These are phyloP conservation scores for Pinus albicaulis DNA, from an alignment of 75 land plant species.

Conservation along the genomic window DNA sequence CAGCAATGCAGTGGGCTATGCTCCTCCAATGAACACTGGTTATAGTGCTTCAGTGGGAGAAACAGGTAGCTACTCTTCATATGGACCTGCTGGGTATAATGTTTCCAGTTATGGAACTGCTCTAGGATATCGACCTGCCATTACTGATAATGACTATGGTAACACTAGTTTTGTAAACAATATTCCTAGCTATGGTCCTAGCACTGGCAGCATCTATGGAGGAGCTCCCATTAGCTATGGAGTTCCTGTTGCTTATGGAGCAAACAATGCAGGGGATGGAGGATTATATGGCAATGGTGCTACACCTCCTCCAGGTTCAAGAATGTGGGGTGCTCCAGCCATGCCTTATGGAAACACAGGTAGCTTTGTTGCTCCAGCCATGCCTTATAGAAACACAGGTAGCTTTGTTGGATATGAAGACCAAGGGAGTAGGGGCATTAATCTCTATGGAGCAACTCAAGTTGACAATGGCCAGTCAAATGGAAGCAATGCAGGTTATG, in stretches of 20 bases:
- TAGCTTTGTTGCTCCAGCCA: constrained; percentile 18
- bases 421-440: constrained; percentile 32
- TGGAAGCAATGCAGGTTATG: constrained; percentile 44
- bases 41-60: constrained; percentile 44
- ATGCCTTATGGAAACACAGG: constrained; percentile 26
- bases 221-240: constrained; percentile 22
- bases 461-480: neutral
- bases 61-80: constrained; percentile 32
- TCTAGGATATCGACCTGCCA: constrained; percentile 31
- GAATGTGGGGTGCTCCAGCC: neutral
- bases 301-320: too few relatives aligned
- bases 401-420: constrained; percentile 56
- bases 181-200: constrained; percentile 15
- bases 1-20: constrained; percentile 41
- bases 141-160: constrained; percentile 45
- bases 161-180: constrained; percentile 30
- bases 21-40: constrained; percentile 53
- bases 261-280: constrained; percentile 25
- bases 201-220: constrained; percentile 14
- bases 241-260: constrained; percentile 22
- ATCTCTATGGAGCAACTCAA: constrained; percentile 39
- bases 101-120: constrained; percentile 45
- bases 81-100: constrained; percentile 40
- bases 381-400: constrained; percentile 34
- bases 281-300: constrained; percentile 11